A percentile compares a stretch with the other conserved stretches of the same genome.
phyloP scores from a whole-genome alignment of 257 asterid species.

The Scutellaria galericulata region DNA sequence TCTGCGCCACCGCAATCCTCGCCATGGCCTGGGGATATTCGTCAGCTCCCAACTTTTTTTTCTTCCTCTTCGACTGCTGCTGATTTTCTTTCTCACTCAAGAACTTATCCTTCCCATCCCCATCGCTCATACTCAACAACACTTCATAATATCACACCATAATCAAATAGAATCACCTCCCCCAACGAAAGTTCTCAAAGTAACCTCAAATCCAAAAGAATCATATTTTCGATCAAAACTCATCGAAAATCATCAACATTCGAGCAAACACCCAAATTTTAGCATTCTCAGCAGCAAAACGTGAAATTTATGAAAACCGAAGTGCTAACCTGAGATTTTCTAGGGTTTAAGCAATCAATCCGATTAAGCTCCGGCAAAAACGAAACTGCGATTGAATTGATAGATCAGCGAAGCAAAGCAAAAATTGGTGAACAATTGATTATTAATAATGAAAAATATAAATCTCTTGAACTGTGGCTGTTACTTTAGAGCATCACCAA shows the following conservation, averaged over 20 bases:
- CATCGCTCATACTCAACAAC: conserved; percentile 79
- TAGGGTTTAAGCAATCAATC: conserved; percentile 37
- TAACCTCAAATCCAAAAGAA: not conserved
- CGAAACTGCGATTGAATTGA: conserved; percentile 8
- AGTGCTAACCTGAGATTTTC: conserved; percentile 33
- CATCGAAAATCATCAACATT: conserved; percentile 30
- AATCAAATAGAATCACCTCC: conserved; percentile 30
- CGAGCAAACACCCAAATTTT: conserved; percentile 31
- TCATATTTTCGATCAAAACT: conserved; percentile 5
- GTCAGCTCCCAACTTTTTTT: conserved; percentile 49
- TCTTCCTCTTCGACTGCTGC: conserved; percentile 43
- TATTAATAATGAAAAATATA: conserved; percentile 14
- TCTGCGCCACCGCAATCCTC: conserved; percentile 55
- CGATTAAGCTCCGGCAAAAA: conserved; percentile 31
- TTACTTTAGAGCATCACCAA: no score
- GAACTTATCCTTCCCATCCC: conserved; percentile 59
- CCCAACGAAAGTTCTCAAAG: conserved; percentile 12
- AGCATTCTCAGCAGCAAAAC: conserved; percentile 25
- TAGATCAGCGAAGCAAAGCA: conserved; percentile 17
- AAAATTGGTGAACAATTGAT: not conserved
- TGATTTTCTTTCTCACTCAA: conserved; percentile 44
- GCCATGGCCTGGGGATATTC: conserved; percentile 58
- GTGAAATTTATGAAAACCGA: not conserved
- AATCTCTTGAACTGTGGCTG: conserved; percentile 19
- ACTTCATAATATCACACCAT: conserved; percentile 51